A percentile compares a stretch with the other conserved stretches of the same genome.
Evolutionary conservation across 495 filamentous ascomycete genomes (phyloP).

Genomic region (Xylaria flabelliformis): DNA sequence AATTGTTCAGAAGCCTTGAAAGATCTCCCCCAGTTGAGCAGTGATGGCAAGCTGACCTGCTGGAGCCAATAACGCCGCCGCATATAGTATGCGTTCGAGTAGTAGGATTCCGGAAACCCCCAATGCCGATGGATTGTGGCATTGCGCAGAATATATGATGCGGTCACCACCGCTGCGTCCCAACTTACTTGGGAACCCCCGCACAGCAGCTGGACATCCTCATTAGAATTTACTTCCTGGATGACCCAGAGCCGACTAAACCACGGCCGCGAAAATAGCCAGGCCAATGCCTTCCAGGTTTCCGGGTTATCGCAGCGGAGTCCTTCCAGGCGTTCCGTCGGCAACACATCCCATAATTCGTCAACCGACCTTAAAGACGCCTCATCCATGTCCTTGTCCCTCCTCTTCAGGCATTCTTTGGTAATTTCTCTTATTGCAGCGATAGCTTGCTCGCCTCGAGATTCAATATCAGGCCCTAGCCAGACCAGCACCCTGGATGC

Average conservation of each 20-base stretch:
- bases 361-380: neutral
- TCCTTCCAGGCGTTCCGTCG: neutral
- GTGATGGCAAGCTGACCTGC: neutral
- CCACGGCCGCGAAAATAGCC: neutral
- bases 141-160: neutral
- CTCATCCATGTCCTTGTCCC: neutral
- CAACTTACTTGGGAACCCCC: neutral
- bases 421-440: neutral
- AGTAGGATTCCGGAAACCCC: neutral
- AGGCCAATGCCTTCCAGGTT: neutral
- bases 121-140: neutral
- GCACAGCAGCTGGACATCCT: neutral
- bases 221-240: neutral
- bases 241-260: neutral
- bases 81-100: neutral
- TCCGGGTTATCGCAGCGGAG: neutral
- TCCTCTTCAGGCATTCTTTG: neutral
- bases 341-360: neutral
- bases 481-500: slow-evolving; percentile 1
- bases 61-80: neutral
- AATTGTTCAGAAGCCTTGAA: neutral
- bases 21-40: neutral
- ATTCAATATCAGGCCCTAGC: neutral
- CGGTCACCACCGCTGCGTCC: neutral
- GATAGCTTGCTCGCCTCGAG: neutral